A percentile compares a stretch with the other conserved stretches of the same genome.
These are phyloP conservation scores for Tetrapisispora taiwanensis DNA, from an alignment of 805 yeast genomes.

Conservation along the genomic window DNA sequence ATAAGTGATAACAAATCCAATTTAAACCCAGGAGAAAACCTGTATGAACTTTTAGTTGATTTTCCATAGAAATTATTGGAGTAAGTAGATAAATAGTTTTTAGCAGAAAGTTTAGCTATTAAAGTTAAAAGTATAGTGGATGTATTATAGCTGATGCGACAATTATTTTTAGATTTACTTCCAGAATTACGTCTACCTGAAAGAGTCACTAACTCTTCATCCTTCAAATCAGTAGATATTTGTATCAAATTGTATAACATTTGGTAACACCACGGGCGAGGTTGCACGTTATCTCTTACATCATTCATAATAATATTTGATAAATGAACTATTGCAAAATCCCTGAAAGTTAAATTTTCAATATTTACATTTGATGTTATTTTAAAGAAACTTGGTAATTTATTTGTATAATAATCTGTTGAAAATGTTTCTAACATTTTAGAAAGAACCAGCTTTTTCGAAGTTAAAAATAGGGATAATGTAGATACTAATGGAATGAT, in stretches of 20 bases:
- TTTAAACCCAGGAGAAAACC: constrained; percentile 30
- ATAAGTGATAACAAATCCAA: constrained; percentile 50
- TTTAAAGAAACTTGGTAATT: constrained; percentile 45
- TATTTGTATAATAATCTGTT: constrained; percentile 33
- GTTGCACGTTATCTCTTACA: constrained; percentile 26
- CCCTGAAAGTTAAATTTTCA: constrained; percentile 46
- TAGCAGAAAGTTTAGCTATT: constrained; percentile 24
- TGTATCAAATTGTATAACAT: constrained; percentile 53
- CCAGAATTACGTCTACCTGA: constrained; percentile 24
- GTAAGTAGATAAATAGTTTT: constrained; percentile 19
- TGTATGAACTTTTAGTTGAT: constrained; percentile 3
- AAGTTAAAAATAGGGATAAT: constrained; percentile 41
- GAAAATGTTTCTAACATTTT: constrained; percentile 39
- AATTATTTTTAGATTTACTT: not conserved
- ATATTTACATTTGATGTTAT: constrained; percentile 28
- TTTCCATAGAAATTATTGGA: constrained; percentile 2
- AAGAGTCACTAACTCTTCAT: constrained; percentile 13
- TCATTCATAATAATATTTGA: constrained; percentile 34
- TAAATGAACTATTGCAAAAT: constrained; percentile 48
- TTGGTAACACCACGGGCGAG: constrained; percentile 43
- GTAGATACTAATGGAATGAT: constrained; percentile 43
- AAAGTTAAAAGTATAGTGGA: constrained; percentile 37
- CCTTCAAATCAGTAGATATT: constrained; percentile 18
- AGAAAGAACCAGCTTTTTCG: constrained; percentile 31
- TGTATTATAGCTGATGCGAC: constrained; percentile 44